Percentiles rank a stretch among this genome's conserved stretches.
phyloP scores from a whole-genome alignment of 202 grass and related monocot species.

The Zizania palustris region DNA sequence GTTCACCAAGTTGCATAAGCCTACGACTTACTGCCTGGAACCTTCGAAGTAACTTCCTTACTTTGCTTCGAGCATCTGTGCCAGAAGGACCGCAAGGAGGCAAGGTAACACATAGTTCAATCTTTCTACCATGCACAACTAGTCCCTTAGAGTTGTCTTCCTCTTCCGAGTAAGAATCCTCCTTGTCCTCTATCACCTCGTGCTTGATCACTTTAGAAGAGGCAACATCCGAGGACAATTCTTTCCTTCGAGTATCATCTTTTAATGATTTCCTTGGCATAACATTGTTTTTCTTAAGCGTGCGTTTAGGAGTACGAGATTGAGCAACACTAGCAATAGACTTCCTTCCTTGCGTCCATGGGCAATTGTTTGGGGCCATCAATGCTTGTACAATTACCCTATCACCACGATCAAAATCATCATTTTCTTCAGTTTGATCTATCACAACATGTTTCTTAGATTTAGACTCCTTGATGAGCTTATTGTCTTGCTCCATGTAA shows the following conservation, averaged over 20 bases:
- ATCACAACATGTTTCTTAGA: constrained; percentile 8
- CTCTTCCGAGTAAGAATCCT: constrained; percentile 37
- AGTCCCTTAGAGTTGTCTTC: constrained; percentile 32
- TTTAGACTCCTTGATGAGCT: not conserved
- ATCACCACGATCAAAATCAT: constrained; percentile 30
- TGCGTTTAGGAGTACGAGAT: constrained; percentile 32
- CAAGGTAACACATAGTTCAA: constrained; percentile 42
- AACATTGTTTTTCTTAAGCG: constrained; percentile 26
- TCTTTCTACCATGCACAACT: constrained; percentile 35
- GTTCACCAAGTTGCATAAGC: constrained; percentile 67
- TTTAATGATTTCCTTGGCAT: constrained; percentile 21
- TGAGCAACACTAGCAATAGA: constrained; percentile 40
- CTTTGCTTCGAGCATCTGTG: constrained; percentile 47
- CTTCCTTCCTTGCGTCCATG: constrained; percentile 43
- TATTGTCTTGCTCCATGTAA: constrained; percentile 32
- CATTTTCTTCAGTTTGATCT: constrained; percentile 14
- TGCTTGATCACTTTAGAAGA: constrained; percentile 1
- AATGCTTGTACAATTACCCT: constrained; percentile 51
- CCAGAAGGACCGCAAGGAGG: constrained; percentile 46
- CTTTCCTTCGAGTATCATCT: constrained; percentile 11
- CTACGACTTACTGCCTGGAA: constrained; percentile 71
- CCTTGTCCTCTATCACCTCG: constrained; percentile 25
- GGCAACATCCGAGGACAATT: not conserved
- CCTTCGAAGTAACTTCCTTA: constrained; percentile 58
- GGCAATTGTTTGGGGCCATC: constrained; percentile 51